These are phyloP conservation scores for Epichloe sylvatica DNA, from an alignment of 2,329 filamentous ascomycete species.

Conservation along the genomic window DNA sequence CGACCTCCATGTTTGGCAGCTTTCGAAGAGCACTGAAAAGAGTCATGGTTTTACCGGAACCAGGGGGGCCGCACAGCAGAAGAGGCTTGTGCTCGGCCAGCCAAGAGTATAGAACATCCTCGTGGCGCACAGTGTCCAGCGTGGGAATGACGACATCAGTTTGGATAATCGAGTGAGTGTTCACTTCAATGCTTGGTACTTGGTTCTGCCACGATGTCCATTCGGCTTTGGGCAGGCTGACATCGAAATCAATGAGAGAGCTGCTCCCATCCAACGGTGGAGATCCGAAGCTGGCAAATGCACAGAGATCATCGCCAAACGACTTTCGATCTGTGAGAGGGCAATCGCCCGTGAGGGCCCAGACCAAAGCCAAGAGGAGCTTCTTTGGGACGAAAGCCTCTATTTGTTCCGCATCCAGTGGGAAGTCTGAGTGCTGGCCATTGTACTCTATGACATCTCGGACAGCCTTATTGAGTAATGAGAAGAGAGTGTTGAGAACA, in stretches of 20 bases:
- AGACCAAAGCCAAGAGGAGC: conserved; percentile 79
- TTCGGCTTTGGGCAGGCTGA: conserved; percentile 69
- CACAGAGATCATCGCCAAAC: conserved; percentile 75
- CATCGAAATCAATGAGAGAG: conserved; percentile 92
- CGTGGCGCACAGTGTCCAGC: conserved; percentile 89
- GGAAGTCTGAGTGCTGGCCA: conserved; percentile 83
- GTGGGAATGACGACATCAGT: conserved; percentile 98
- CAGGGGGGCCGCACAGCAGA: conserved; percentile 88
- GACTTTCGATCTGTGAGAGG: conserved; percentile 73
- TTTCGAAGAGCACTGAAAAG: conserved; percentile 95
- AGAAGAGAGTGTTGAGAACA: conserved; percentile 86
- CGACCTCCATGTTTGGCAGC: conserved; percentile 96
- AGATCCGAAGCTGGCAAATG: conserved; percentile 72
- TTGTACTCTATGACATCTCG: conserved; percentile 94
- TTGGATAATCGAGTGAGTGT: conserved; percentile 94
- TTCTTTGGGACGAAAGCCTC: conserved; percentile 90
- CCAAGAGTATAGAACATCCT: conserved; percentile 99
- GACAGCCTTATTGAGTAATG: conserved; percentile 84
- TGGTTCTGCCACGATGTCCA: conserved; percentile 93
- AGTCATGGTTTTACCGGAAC: conserved; percentile 99
- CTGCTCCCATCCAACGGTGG: conserved; percentile 64
- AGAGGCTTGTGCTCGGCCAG: conserved; percentile 96
- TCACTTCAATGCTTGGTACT: conserved; percentile 88
- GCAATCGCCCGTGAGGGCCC: conserved; percentile 93
- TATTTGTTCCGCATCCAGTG: conserved; percentile 76